Evolutionary conservation across 208 protist species (phyloP).

Genomic region (Angomonas deanei): DNA sequence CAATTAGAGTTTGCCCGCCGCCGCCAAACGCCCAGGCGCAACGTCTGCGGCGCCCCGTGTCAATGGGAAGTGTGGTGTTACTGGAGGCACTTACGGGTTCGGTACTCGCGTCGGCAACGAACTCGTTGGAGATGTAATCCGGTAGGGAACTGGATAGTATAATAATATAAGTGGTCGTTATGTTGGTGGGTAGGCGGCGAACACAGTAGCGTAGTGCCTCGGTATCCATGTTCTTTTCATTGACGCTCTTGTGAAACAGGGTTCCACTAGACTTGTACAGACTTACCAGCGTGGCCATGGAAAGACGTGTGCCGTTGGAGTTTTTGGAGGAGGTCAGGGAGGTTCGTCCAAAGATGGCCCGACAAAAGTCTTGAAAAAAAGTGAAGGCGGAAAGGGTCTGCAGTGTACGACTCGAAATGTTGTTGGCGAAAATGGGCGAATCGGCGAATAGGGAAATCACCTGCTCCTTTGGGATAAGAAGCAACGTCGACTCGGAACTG

Average conservation of each 20-base stretch:
- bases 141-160: constrained; percentile 49
- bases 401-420: constrained; percentile 60
- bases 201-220: constrained; percentile 60
- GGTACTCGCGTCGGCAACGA: constrained; percentile 32
- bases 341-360: constrained; percentile 60
- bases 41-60: constrained; percentile 50
- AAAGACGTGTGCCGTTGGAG: constrained; percentile 45
- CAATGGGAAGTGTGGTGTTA: constrained; percentile 24
- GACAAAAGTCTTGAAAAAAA: constrained; percentile 72
- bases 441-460: constrained; percentile 53
- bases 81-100: constrained; percentile 7
- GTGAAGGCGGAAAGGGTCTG: constrained; percentile 63
- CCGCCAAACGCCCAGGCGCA: constrained; percentile 59
- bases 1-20: constrained; percentile 64
- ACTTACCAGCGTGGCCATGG: constrained; percentile 35
- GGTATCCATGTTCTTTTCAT: constrained; percentile 54
- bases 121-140: constrained; percentile 48
- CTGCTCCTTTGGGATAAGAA: constrained; percentile 68
- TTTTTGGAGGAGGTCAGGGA: constrained; percentile 16
- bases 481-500: constrained; percentile 49
- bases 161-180: constrained; percentile 57
- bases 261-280: constrained; percentile 53
- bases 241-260: constrained; percentile 42
- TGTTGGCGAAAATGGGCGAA: constrained; percentile 75
- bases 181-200: constrained; percentile 59